Evolutionary conservation across 176 grass and related monocot species (phyloP).

Genomic region (Coix lacrymajobi): DNA sequence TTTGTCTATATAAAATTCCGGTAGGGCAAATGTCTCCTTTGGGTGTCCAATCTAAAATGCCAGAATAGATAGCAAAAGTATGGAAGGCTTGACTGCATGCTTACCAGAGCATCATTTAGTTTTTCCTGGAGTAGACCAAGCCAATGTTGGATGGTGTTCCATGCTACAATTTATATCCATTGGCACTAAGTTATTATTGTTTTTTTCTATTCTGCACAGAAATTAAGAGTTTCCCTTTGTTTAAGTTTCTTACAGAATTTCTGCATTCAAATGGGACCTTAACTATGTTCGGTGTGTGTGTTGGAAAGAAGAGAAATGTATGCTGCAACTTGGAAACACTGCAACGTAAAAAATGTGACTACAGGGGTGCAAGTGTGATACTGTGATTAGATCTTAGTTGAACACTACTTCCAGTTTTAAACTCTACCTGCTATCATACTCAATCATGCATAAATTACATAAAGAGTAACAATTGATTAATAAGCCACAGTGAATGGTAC

Average conservation of each 20-base stretch:
- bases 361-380: not conserved
- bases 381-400: not conserved
- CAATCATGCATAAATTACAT: not conserved
- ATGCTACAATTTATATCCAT: not conserved
- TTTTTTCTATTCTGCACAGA: not conserved
- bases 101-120: not conserved
- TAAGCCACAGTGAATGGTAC: not conserved
- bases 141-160: not conserved
- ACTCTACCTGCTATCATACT: not conserved
- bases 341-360: slow-evolving; percentile 23
- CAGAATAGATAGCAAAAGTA: not conserved
- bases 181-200: not conserved
- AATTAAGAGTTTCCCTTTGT: not conserved
- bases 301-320: not conserved
- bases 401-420: not conserved
- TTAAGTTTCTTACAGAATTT: not conserved
- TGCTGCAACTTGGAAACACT: slow-evolving; percentile 1
- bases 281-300: not conserved
- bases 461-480: not conserved
- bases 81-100: not conserved
- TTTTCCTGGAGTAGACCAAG: not conserved
- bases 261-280: not conserved
- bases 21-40: not conserved
- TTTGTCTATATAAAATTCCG: not conserved
- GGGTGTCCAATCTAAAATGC: not conserved